Evolutionary conservation across 768 basidiomycete genomes (phyloP), one percentile per base, ranked within the genome.

Genomic region (Omphalotus guepiniiformis): DNA sequence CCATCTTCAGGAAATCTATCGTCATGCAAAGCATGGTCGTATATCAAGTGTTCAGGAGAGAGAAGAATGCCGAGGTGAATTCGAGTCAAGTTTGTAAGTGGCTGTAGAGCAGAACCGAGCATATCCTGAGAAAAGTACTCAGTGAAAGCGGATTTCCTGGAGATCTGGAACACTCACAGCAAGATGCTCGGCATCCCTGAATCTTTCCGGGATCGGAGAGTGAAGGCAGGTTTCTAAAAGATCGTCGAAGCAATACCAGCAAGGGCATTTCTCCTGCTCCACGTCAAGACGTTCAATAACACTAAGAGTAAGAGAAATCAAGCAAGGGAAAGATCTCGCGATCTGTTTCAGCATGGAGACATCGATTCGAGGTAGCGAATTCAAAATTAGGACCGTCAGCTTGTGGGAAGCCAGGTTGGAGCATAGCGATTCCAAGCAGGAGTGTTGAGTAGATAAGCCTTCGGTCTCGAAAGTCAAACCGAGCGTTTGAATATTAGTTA

Each of bases 181-280:
- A 48, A 88, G 65, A 11, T 63, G 60, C 38, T 63, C 55, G 6
- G 65, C 69, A 22, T 70, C 66, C 13, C 60, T 45, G 54, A 71
- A 82, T 22, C 72, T 58, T 15, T 76, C 74, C 5, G 78, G 78
- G 47, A 88, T 68, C 0, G 85, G 84, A 6, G 84, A 88, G 61
- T 87, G 83, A 3, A 72, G 50, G 21, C 72, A 71, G 41, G 71
- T 68, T 7, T 65, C 71, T 21, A 79, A 65, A 39, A 76, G 80
- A 35, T 84, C 83, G 63, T 81, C 80, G 50, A 79, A 79, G 58
- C 85, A 88, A 37, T 58, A 55, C 72, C 78, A 79, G 59, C 85
- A 88, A 58, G 82, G 84, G 42, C 63, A 47, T 9, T 32, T n/a
- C 3, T 19, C 26, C n/a, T 26, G 22, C 16, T 23, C 67, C 23